Percentiles rank a stretch among this genome's conserved stretches.
phyloP scores from a whole-genome alignment of 2,329 filamentous ascomycete genomes.

The Penicillium hesseltinei region DNA sequence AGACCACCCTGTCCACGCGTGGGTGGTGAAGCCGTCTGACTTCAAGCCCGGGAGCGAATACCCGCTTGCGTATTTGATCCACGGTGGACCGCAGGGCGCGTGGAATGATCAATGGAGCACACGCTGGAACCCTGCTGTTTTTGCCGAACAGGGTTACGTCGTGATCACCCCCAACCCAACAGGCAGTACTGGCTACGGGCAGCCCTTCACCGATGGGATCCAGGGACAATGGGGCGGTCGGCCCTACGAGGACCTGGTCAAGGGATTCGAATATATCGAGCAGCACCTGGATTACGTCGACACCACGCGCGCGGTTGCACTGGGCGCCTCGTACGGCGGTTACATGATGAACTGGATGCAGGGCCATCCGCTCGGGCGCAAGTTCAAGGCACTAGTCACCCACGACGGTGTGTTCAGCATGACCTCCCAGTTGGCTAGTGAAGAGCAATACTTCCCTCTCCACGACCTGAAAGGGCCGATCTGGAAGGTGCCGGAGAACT shows the following conservation, averaged over 20 bases:
- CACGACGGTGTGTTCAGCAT: constrained; percentile 52
- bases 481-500: constrained; percentile 52
- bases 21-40: constrained; percentile 49
- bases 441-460: constrained; percentile 57
- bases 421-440: constrained; percentile 45
- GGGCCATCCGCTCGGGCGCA: constrained; percentile 53
- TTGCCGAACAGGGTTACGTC: constrained; percentile 61
- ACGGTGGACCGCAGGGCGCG: constrained; percentile 52
- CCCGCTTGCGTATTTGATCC: constrained; percentile 54
- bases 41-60: constrained; percentile 50
- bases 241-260: constrained; percentile 57
- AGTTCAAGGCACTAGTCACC: constrained; percentile 58
- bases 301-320: constrained; percentile 51
- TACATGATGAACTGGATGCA: constrained; percentile 62
- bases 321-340: constrained; percentile 58
- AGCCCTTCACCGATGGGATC: constrained; percentile 54
- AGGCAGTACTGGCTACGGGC: constrained; percentile 58
- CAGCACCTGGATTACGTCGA: constrained; percentile 54
- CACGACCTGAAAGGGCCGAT: constrained; percentile 52
- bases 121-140: constrained; percentile 56
- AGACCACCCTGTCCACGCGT: constrained; percentile 45
- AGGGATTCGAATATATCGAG: constrained; percentile 54
- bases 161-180: constrained; percentile 60
- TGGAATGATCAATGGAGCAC: constrained; percentile 57
- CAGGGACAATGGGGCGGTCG: constrained; percentile 53